Percentiles rank a stretch among this genome's conserved stretches.
Evolutionary conservation across 2,329 filamentous ascomycete genomes (phyloP).

Genomic region (Fusarium papillatum): DNA sequence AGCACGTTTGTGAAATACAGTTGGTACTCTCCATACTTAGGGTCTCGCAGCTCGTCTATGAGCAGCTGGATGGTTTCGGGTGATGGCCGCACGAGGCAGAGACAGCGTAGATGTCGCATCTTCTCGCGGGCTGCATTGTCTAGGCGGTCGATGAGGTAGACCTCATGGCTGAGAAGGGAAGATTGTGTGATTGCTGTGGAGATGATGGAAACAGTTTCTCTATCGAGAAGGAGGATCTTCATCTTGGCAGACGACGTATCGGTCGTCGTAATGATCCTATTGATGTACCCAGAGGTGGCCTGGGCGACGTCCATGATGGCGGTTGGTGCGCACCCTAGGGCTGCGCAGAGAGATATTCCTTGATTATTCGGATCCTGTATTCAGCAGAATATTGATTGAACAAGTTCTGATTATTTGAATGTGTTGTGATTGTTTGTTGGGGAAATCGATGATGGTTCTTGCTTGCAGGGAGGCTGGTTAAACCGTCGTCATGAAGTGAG

Average conservation of each 20-base stretch:
- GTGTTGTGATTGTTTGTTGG: conserved; percentile 3
- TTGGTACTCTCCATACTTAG: conserved; percentile 97
- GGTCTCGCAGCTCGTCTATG: conserved; percentile 95
- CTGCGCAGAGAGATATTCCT: conserved; percentile 17
- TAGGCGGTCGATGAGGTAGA: conserved; percentile 96
- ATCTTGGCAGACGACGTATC: conserved; percentile 89
- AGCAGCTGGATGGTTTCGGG: conserved; percentile 93
- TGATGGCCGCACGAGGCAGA: conserved; percentile 94
- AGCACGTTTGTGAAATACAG: conserved; percentile 98
- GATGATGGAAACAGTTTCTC: conserved; percentile 93
- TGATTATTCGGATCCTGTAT: background rate
- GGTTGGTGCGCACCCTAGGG: conserved; percentile 27
- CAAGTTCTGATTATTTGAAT: background rate
- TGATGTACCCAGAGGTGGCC: conserved; percentile 94
- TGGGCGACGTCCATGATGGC: conserved; percentile 91
- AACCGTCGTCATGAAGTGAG: conserved; percentile 23
- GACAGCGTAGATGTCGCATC: conserved; percentile 95
- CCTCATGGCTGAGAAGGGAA: conserved; percentile 92
- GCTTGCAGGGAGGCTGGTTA: conserved; percentile 29
- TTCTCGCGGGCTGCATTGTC: conserved; percentile 93
- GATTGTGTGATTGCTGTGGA: conserved; percentile 98
- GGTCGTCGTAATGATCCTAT: conserved; percentile 85
- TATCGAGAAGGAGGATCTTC: conserved; percentile 96
- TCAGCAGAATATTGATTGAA: background rate
- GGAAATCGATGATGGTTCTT: conserved; percentile 17